Evolutionary conservation across 495 filamentous ascomycete genomes (phyloP).

Genomic region (Penicillium odoratum): DNA sequence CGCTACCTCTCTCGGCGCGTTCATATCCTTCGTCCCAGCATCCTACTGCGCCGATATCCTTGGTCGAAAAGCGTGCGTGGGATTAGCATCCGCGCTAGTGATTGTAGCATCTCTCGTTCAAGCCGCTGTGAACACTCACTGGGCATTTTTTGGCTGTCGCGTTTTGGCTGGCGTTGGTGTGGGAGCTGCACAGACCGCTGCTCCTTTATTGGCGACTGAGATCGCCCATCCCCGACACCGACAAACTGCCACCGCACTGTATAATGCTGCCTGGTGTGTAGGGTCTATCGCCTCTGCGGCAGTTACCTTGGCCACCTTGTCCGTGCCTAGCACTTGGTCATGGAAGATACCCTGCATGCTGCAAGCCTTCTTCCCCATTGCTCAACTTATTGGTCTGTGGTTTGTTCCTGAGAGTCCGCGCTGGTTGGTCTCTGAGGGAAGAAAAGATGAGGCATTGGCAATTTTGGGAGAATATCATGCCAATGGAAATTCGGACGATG

Average conservation of each 20-base stretch:
- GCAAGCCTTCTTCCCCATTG: slow-evolving; percentile 20
- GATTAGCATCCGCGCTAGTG: slow-evolving; percentile 14
- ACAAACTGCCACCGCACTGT: slow-evolving; percentile 28
- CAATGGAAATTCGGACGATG: slow-evolving; percentile 27
- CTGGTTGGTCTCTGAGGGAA: slow-evolving; percentile 44
- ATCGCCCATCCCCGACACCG: slow-evolving; percentile 27
- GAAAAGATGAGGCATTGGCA: slow-evolving; percentile 38
- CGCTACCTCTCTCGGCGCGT: slow-evolving; percentile 24
- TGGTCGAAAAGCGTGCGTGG: slow-evolving; percentile 22
- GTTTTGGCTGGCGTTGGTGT: slow-evolving; percentile 22
- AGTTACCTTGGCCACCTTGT: slow-evolving; percentile 21
- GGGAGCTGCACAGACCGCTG: slow-evolving; percentile 25
- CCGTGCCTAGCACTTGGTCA: slow-evolving; percentile 20
- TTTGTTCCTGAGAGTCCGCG: slow-evolving; percentile 27
- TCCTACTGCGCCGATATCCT: slow-evolving; percentile 26
- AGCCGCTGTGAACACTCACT: slow-evolving; percentile 17
- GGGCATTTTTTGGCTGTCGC: slow-evolving; percentile 25
- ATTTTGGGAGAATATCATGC: slow-evolving; percentile 42
- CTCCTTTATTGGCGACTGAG: slow-evolving; percentile 26
- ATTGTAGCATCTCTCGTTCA: slow-evolving; percentile 21
- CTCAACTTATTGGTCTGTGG: slow-evolving; percentile 16
- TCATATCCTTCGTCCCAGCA: slow-evolving; percentile 24
- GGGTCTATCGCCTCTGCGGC: slow-evolving; percentile 24
- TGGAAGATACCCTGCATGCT: slow-evolving; percentile 26
- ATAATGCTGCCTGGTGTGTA: slow-evolving; percentile 24